A percentile compares a stretch with the other conserved stretches of the same genome.
Evolutionary conservation across 805 yeast genomes (phyloP).

Genomic region (Candida corydali): DNA sequence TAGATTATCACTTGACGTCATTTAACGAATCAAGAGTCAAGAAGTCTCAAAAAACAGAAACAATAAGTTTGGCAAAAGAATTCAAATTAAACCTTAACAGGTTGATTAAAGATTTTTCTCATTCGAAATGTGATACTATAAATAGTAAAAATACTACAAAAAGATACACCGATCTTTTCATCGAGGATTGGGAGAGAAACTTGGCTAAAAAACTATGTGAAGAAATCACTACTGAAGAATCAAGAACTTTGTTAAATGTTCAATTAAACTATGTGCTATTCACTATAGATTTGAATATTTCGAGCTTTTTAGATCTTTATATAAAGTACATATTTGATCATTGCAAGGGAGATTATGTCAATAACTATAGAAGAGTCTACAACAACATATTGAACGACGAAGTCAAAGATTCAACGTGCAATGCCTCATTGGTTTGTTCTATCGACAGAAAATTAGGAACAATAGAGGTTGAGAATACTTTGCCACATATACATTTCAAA

Average conservation of each 20-base stretch:
- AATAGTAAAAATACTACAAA: neutral
- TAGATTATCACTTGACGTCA: conserved; percentile 13
- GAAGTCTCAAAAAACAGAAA: conserved; percentile 14
- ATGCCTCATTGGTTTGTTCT: conserved; percentile 27
- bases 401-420: conserved; percentile 1
- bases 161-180: conserved; percentile 14
- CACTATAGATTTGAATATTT: conserved; percentile 26
- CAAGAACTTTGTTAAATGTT: conserved; percentile 23
- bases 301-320: conserved; percentile 18
- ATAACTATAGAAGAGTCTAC: conserved; percentile 8
- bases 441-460: conserved; percentile 33
- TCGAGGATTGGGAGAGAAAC: conserved; percentile 29
- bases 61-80: conserved; percentile 17
- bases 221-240: conserved; percentile 10
- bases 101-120: conserved; percentile 17
- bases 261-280: conserved; percentile 36
- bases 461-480: conserved; percentile 29
- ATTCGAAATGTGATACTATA: conserved; percentile 12
- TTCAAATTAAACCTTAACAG: conserved; percentile 17
- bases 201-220: conserved; percentile 13
- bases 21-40: conserved; percentile 14
- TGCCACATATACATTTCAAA: conserved; percentile 21
- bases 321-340: conserved; percentile 10
- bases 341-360: conserved; percentile 7
- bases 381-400: conserved; percentile 9